Evolutionary conservation across 352 stramenopile genomes (phyloP).

Genomic region (Thraustochytrium striatum): DNA sequence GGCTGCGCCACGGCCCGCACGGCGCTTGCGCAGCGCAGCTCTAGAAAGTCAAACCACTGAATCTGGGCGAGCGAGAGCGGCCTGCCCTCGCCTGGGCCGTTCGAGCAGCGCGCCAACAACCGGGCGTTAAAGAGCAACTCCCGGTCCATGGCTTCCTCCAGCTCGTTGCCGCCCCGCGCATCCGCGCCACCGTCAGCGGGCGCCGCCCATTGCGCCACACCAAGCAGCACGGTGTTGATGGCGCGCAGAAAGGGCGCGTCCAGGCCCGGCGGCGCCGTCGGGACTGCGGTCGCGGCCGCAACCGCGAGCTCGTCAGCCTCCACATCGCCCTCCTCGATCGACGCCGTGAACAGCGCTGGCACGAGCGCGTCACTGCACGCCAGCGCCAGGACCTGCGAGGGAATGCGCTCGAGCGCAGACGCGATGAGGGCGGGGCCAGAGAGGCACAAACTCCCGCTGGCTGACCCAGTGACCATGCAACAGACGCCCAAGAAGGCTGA

Average conservation of each 20-base stretch:
- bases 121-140: constrained; percentile 22
- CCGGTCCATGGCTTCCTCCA: constrained; percentile 14
- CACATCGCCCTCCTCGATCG: not conserved
- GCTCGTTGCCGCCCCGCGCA: not conserved
- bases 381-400: not conserved
- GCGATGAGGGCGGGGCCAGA: constrained; percentile 20
- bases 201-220: not conserved
- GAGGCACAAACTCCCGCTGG: not conserved
- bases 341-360: not conserved
- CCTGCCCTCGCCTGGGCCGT: not conserved
- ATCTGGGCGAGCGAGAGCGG: not conserved
- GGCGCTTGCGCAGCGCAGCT: not conserved
- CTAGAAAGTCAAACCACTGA: constrained; percentile 16
- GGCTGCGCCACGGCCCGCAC: not conserved
- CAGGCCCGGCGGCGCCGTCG: not conserved
- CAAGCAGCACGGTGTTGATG: not conserved
- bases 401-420: constrained; percentile 18
- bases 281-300: not conserved
- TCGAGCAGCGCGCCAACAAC: constrained; percentile 11
- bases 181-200: not conserved
- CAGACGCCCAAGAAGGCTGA: not conserved
- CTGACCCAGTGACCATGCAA: not conserved
- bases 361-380: not conserved
- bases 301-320: not conserved
- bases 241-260: not conserved